phyloP scores from a whole-genome alignment of 352 stramenopile species.

The Globisporangium ultimum region DNA sequence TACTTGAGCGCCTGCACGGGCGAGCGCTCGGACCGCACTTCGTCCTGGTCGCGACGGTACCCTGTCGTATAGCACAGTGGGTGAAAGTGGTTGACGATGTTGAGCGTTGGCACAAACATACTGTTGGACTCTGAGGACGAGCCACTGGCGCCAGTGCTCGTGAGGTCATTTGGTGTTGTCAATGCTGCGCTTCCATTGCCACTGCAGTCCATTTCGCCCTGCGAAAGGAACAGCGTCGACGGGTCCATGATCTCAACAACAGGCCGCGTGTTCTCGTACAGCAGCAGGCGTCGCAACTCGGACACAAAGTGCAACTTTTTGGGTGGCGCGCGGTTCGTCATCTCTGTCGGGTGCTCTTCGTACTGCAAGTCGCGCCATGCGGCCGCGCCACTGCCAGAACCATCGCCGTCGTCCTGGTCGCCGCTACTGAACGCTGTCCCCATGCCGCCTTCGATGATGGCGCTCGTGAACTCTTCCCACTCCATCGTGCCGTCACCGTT shows the following conservation, averaged over 20 bases:
- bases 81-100: constrained; percentile 69
- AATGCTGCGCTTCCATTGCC: background rate
- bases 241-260: constrained; percentile 69
- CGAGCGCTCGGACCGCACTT: constrained; percentile 69
- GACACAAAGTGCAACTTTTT: constrained; percentile 54
- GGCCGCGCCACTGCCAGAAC: constrained; percentile 26
- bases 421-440: constrained; percentile 18
- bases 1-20: constrained; percentile 76
- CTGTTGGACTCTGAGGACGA: background rate
- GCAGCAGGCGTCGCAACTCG: constrained; percentile 55
- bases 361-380: constrained; percentile 71
- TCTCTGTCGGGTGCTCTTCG: constrained; percentile 52
- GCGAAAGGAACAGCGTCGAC: constrained; percentile 26
- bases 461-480: constrained; percentile 83
- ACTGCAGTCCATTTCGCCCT: constrained; percentile 23
- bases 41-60: constrained; percentile 75
- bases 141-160: constrained; percentile 6
- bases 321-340: constrained; percentile 39
- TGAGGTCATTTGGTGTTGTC: background rate
- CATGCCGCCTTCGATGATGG: constrained; percentile 82
- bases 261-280: constrained; percentile 60
- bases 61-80: constrained; percentile 62
- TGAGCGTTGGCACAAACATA: constrained; percentile 38
- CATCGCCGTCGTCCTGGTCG: no score
- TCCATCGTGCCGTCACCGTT: constrained; percentile 78